Evolutionary conservation across 225 moss, liverwort and hornwort species (phyloP), one percentile per base, ranked within the genome.

Genomic region (Marchantia polymorpha): DNA sequence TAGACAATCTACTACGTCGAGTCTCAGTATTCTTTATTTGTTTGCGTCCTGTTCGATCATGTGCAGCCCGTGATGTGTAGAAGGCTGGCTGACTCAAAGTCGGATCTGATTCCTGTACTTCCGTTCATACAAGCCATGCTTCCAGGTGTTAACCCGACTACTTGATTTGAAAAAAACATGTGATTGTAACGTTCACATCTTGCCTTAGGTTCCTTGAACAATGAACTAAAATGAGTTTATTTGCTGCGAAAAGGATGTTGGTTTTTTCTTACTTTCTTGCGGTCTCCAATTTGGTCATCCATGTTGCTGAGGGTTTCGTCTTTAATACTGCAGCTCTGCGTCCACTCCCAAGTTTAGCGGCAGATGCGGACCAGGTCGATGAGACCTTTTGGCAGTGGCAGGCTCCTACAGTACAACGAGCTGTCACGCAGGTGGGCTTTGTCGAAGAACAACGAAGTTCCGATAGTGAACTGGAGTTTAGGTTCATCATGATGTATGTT

Each of bases 301-400:
- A 80, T 69, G 73, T 78, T 80, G 73, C 77, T 81, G 72, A 77
- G 85, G 74, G 81, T 63, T 87, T 82, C 89, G 82, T 68, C 75
- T 59, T 73, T 75, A 52, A 56, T 58, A 81, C 60, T 72, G 69
- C 93, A 95, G 94, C 93, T 80, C 92, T 95, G 73, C 92, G 94
- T 86, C 93, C 94, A 72, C 85, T 86, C 77, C 85, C 84, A 54
- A 90, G 88, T 74, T 84, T 74, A 69, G 80, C 81, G 76, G 78
- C 84, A 69, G 93, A 90, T 75, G 85, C 90, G 75, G 89, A 93
- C 67, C 83, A 89, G 79, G 93, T 93, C n/a, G 94, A 95, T 86
- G 93, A 91, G 61, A 89, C 89, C 66, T 91, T 95, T 76, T 91
- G 93, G 93, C 94, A 95, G 80, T 95, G 94, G 94, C 93, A 93